phyloP scores from a whole-genome alignment of 495 filamentous ascomycete species.

The Pseudotulostoma volvatum region DNA sequence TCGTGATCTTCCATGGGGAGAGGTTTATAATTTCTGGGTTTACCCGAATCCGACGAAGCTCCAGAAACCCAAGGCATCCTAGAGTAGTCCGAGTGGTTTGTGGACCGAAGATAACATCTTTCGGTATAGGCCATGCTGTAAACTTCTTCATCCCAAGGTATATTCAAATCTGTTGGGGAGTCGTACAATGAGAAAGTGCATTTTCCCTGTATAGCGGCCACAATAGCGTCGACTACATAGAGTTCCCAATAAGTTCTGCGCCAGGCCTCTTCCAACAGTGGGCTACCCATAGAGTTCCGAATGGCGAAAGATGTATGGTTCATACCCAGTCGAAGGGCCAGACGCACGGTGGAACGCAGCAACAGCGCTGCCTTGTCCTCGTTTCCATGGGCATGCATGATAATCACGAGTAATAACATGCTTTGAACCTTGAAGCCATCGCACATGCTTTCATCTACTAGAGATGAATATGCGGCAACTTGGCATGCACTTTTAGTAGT shows the following conservation, averaged over 20 bases:
- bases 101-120: background rate
- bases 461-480: constrained; percentile 9
- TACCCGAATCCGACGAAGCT: background rate
- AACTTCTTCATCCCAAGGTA: constrained; percentile 12
- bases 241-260: constrained; percentile 74
- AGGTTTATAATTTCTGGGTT: background rate
- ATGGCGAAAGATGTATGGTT: constrained; percentile 33
- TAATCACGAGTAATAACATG: constrained; percentile 50
- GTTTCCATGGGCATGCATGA: constrained; percentile 47
- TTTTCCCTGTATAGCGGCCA: constrained; percentile 17
- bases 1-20: background rate
- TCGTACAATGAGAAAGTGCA: constrained; percentile 17
- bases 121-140: background rate
- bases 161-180: constrained; percentile 14
- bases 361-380: constrained; percentile 42
- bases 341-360: constrained; percentile 40
- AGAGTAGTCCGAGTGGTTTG: background rate
- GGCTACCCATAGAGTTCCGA: constrained; percentile 18
- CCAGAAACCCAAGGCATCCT: background rate
- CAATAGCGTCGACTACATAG: constrained; percentile 45
- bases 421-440: constrained; percentile 59
- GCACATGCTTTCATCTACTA: constrained; percentile 30
- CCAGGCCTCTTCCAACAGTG: constrained; percentile 55
- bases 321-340: constrained; percentile 54
- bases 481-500: constrained; percentile 20